phyloP scores from a whole-genome alignment of 768 basidiomycete genomes.

The Lentinula edodes region DNA sequence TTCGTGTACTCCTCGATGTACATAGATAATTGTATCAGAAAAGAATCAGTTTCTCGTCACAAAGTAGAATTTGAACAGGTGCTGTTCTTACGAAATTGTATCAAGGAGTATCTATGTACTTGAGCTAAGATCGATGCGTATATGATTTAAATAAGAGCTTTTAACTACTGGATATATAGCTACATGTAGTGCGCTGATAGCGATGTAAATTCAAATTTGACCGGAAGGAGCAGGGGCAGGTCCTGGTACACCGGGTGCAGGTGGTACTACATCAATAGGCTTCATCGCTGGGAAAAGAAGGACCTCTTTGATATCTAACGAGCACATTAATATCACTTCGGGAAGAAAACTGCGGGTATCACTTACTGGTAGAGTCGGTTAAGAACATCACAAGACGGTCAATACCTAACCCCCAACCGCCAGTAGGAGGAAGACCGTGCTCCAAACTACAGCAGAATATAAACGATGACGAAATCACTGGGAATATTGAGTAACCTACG shows the following conservation, averaged over 20 bases:
- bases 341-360: not conserved
- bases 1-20: not conserved
- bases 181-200: too few relatives aligned
- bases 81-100: too few relatives aligned
- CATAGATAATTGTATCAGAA: not conserved
- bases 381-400: slow-evolving; percentile 99
- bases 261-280: slow-evolving; percentile 54
- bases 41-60: not conserved
- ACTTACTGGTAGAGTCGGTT: slow-evolving; percentile 88
- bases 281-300: slow-evolving; percentile 97
- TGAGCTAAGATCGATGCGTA: too few relatives aligned
- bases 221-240: slow-evolving; percentile 3
- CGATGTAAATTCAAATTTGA: not conserved
- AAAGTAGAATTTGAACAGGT: not conserved
- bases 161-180: not conserved
- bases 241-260: slow-evolving; percentile 13
- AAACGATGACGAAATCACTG: slow-evolving; percentile 3
- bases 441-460: slow-evolving; percentile 58
- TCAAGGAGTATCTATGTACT: too few relatives aligned
- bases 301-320: slow-evolving; percentile 91
- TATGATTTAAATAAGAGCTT: not conserved
- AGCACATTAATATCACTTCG: not conserved
- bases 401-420: slow-evolving; percentile 95
- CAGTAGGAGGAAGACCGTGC: slow-evolving; percentile 95
- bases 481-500: slow-evolving; percentile 43